phyloP scores from a whole-genome alignment of 1,284 basidiomycete genomes.

The Pulchroboletus neoregius region DNA sequence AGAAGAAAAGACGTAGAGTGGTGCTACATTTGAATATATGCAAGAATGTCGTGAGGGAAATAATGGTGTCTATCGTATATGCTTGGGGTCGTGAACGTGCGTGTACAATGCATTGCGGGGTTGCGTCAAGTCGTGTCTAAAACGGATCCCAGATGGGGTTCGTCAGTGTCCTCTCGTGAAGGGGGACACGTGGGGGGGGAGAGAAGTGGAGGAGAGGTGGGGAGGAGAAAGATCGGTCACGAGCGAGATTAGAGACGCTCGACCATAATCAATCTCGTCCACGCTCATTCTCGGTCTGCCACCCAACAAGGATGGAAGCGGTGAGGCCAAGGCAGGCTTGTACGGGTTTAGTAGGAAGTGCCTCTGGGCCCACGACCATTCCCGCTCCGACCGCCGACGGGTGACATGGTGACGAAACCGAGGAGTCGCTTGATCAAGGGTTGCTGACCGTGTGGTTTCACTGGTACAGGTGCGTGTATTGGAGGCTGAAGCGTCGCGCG shows the following conservation, averaged over 20 bases:
- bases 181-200: conserved; percentile 2
- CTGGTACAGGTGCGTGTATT: conserved; percentile 32
- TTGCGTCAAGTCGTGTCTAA: conserved; percentile 27
- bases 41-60: conserved; percentile 13
- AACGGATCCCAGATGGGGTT: not conserved
- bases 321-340: not conserved
- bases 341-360: conserved; percentile 20
- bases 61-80: conserved; percentile 27
- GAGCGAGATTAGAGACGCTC: not conserved
- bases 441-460: conserved; percentile 30
- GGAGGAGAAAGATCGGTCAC: conserved; percentile 15
- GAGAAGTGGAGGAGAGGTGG: conserved; percentile 8
- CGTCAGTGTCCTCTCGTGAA: not conserved
- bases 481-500: conserved; percentile 12
- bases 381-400: conserved; percentile 27
- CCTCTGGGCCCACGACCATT: conserved; percentile 29
- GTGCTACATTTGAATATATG: no score
- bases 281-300: conserved; percentile 8
- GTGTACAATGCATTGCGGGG: conserved; percentile 28
- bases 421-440: conserved; percentile 32
- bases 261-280: not conserved
- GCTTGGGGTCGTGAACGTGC: conserved; percentile 22
- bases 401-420: conserved; percentile 28
- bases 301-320: not conserved
- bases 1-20: not conserved